Percentiles rank a stretch among this genome's conserved stretches.
Evolutionary conservation across 1,284 basidiomycete species (phyloP).

Genomic region (Testicularia cyperi): DNA sequence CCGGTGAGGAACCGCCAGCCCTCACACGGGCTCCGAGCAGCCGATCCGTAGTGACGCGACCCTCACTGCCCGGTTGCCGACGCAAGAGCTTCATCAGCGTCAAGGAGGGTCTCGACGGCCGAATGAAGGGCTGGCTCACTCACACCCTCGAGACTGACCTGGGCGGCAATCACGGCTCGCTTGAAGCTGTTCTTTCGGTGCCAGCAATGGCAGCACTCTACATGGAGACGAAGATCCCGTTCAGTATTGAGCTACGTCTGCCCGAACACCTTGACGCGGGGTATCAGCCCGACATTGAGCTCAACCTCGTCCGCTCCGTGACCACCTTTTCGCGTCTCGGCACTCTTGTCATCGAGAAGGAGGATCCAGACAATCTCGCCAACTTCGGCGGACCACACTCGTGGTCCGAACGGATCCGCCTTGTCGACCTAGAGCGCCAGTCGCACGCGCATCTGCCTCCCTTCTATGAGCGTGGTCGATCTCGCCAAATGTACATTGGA

Average conservation of each 20-base stretch:
- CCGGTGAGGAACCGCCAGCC: conserved; percentile 4
- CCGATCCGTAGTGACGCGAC: conserved; percentile 10
- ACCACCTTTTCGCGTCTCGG: conserved; percentile 40
- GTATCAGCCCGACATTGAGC: conserved; percentile 22
- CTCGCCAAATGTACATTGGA: conserved; percentile 30
- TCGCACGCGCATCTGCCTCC: conserved; percentile 32
- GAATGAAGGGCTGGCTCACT: conserved; percentile 40
- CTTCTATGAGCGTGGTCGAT: conserved; percentile 27
- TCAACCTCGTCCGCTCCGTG: conserved; percentile 31
- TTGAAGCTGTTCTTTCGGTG: conserved; percentile 37
- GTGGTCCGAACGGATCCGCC: conserved; percentile 36
- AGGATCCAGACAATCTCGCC: conserved; percentile 31
- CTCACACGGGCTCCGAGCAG: conserved; percentile 8
- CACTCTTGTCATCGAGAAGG: conserved; percentile 34
- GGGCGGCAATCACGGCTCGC: conserved; percentile 9
- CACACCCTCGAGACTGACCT: conserved; percentile 30
- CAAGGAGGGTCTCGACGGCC: conserved; percentile 38
- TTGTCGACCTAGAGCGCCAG: conserved; percentile 33
- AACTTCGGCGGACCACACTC: conserved; percentile 34
- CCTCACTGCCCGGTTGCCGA: conserved; percentile 4
- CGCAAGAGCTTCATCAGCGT: conserved; percentile 42
- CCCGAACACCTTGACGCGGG: conserved; percentile 12
- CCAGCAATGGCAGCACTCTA: conserved; percentile 39
- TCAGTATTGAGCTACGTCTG: conserved; percentile 35
- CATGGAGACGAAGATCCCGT: conserved; percentile 42